Evolutionary conservation across 2,329 filamentous ascomycete species (phyloP), one percentile per base, ranked within the genome.

Genomic region (Penicillium fuscoglaucum): DNA sequence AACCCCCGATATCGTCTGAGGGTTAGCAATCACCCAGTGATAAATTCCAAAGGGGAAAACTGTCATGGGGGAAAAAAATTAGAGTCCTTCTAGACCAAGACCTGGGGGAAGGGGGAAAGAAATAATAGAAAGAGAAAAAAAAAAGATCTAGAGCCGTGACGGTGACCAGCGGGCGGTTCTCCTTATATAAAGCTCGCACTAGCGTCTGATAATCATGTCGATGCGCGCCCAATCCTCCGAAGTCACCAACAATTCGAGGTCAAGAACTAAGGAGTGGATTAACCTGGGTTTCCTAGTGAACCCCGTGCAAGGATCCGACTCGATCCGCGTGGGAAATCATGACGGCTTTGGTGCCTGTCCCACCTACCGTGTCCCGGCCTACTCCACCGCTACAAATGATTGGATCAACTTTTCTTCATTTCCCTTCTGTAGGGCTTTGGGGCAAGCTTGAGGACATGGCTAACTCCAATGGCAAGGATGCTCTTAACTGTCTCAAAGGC

Each of bases 331-430:
- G 58, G 60, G 61, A 65, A 64, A 65, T 60, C 59, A 61, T 62
- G 52, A 62, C 64, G 62, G 59, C 61, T 68, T 55, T 62, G 65
- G 54, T 69, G 59, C 63, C 67, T 69, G 67, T 69, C 67, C 67
- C 67, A 68, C 66, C 67, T 66, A 64, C 61, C 59, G 61, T 58
- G 61, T 60, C 52, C 53, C 60, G 59, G 50, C 40, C 57, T 57
- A 55, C 61, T 67, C 66, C 64, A 68, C 66, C 55, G 21, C 47
- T 55, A 45, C 28, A 48, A 29, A 43, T 66, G 57, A 57, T 64
- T 62, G 62, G 60, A 54, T 64, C 55, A 49, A 45, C 31, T n/a
- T 52, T 50, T 55, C 40, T 50, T 56, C 43, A 49, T 58, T 54
- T 54, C 29, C 29, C 29, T 58, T 54, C n/a, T 45, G 40, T 46